phyloP scores from a whole-genome alignment of 306 rosid genomes.

The Medicago arabica region DNA sequence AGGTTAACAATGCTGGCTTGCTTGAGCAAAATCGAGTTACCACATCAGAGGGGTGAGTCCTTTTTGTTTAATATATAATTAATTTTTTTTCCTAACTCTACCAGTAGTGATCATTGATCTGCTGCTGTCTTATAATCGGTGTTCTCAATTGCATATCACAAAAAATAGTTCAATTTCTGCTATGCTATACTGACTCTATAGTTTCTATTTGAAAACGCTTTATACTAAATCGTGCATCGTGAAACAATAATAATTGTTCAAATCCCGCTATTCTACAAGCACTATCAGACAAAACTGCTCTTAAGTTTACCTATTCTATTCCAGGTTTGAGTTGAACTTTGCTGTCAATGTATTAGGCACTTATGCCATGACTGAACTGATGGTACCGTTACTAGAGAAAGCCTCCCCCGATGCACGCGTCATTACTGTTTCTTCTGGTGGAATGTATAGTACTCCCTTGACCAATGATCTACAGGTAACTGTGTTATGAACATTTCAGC shows the following conservation, averaged over 20 bases:
- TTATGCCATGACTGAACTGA: slow-evolving; percentile 67
- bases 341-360: slow-evolving; percentile 87
- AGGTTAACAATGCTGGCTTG: slow-evolving; percentile 94
- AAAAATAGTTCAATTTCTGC: not conserved
- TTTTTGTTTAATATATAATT: slow-evolving; percentile 14
- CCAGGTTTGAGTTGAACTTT: slow-evolving; percentile 85
- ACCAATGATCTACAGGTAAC: slow-evolving; percentile 80
- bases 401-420: slow-evolving; percentile 94
- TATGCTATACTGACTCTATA: not conserved
- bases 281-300: not conserved
- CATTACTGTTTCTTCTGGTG: slow-evolving; percentile 94
- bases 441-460: slow-evolving; percentile 87
- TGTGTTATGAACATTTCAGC: slow-evolving; percentile 10
- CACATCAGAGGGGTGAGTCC: slow-evolving; percentile 83
- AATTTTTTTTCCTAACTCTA: not conserved
- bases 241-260: not conserved
- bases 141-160: too few species aligned
- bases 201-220: not conserved
- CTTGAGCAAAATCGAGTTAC: slow-evolving; percentile 72
- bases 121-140: not conserved
- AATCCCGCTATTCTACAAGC: not conserved
- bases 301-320: not conserved
- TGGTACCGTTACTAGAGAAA: slow-evolving; percentile 82
- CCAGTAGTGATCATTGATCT: not conserved
- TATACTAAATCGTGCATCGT: not conserved